Conservation (phyloP, 441 rosid genomes). For the Viola pubescens region DNA sequence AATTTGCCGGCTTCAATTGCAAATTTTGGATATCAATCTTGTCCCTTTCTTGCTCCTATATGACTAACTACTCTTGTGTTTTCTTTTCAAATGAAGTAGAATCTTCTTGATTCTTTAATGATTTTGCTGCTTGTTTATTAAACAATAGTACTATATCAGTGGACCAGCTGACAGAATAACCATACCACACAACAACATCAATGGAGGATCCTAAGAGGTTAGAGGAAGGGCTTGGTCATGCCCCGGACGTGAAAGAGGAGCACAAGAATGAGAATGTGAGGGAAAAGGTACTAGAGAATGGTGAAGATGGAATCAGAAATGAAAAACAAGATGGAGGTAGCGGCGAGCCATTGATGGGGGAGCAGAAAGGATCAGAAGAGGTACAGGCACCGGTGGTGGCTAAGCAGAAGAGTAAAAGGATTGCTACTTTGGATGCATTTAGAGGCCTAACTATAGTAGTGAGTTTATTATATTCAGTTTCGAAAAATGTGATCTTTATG, state of each 20-base stretch:
- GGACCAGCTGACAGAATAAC: too few species aligned
- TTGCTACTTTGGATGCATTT: slow-evolving; percentile 64
- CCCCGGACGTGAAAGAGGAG: not conserved
- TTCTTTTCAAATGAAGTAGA: too few species aligned
- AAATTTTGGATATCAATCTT: too few species aligned
- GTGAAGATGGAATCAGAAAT: slow-evolving; percentile 4
- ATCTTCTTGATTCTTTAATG: too few species aligned
- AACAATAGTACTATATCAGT: too few species aligned
- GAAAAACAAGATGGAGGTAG: slow-evolving; percentile 17
- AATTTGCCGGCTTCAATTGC: too few species aligned
- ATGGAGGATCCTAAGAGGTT: slow-evolving; percentile 43
- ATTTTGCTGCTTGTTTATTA: too few species aligned
- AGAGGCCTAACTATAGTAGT: slow-evolving; percentile 61
- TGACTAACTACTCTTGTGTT: too few species aligned
- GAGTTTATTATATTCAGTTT: slow-evolving; percentile 11
- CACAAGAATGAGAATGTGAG: not conserved
- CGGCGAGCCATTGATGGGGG: not conserved
- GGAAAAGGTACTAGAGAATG: slow-evolving; percentile 9
- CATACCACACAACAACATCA: not conserved
- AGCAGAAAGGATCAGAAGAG: slow-evolving; percentile 13
- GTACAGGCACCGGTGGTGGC: slow-evolving; percentile 14
- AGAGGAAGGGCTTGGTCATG: slow-evolving; percentile 42
- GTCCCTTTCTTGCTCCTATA: too few species aligned
- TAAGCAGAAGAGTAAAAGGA: slow-evolving; percentile 43
- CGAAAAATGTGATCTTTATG: too few species aligned